A percentile compares a stretch with the other conserved stretches of the same genome.
These are phyloP conservation scores for Russula griseocarnosa DNA, from an alignment of 768 basidiomycete genomes.

Conservation along the genomic window DNA sequence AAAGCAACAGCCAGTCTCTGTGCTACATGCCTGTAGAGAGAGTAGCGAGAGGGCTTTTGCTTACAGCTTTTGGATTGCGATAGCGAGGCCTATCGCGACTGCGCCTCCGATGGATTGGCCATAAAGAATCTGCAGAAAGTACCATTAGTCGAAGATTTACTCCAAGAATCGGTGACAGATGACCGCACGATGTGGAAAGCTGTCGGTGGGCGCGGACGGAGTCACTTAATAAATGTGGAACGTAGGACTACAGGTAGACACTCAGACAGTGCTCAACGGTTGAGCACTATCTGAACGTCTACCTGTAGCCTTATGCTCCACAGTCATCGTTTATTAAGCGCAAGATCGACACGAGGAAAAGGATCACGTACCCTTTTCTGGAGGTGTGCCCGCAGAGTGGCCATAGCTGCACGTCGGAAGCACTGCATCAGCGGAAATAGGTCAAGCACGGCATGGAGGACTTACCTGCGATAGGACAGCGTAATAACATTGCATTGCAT, in stretches of 20 bases:
- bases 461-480: constrained; percentile 88
- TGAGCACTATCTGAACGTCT: constrained; percentile 80
- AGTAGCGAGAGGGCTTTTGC: neutral
- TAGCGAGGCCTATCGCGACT: constrained; percentile 86
- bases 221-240: too few species aligned
- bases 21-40: neutral
- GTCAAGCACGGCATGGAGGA: constrained; percentile 1
- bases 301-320: constrained; percentile 59
- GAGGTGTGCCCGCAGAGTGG: constrained; percentile 78
- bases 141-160: neutral
- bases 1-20: neutral
- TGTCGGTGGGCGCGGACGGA: constrained; percentile 61
- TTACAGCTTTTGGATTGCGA: constrained; percentile 65
- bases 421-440: neutral
- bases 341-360: neutral
- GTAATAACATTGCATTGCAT: constrained; percentile 93
- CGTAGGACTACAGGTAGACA: too few species aligned
- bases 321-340: neutral
- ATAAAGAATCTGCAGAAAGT: constrained; percentile 56
- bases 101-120: constrained; percentile 92
- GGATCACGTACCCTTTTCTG: constrained; percentile 61
- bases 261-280: too few species aligned
- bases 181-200: constrained; percentile 60
- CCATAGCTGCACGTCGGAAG: constrained; percentile 63
- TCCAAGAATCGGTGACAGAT: neutral